phyloP scores from a whole-genome alignment of 805 yeast genomes.

The Starmerella gropengiesseri region DNA sequence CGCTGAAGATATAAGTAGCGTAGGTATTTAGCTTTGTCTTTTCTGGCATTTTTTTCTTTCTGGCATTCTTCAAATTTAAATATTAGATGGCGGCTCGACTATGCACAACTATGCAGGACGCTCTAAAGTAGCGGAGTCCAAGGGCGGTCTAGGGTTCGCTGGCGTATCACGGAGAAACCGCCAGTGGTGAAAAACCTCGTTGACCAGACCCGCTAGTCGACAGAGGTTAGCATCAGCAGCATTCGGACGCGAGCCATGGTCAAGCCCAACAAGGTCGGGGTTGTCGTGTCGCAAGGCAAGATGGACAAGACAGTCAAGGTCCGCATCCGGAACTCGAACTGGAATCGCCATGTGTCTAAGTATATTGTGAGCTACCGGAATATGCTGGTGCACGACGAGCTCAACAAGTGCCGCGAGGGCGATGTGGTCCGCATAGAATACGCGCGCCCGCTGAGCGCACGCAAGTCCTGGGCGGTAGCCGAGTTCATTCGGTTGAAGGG shows the following conservation, averaged over 20 bases:
- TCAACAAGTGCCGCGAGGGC: slow-evolving; percentile 83
- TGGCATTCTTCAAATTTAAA: no score
- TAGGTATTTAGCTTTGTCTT: background rate
- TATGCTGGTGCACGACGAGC: slow-evolving; percentile 88
- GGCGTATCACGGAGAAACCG: no score
- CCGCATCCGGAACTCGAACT: slow-evolving; percentile 65
- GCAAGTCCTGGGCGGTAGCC: slow-evolving; percentile 81
- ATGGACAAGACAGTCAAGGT: slow-evolving; percentile 94
- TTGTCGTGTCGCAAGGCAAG: slow-evolving; percentile 90
- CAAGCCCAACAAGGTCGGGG: slow-evolving; percentile 80
- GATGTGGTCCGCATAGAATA: slow-evolving; percentile 85
- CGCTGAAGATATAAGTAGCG: background rate
- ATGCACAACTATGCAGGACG: no score
- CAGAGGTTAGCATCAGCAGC: background rate
- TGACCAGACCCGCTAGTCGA: background rate
- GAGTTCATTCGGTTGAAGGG: slow-evolving; percentile 84
- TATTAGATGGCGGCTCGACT: no score
- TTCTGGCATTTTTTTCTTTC: no score
- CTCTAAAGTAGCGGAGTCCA: no score
- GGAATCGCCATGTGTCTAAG: slow-evolving; percentile 42
- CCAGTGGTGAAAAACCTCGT: slow-evolving; percentile 5
- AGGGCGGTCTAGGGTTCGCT: no score
- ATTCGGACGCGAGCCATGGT: slow-evolving; percentile 44
- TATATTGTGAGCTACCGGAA: slow-evolving; percentile 70
- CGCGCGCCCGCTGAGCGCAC: slow-evolving; percentile 69